A percentile compares a stretch with the other conserved stretches of the same genome.
Conservation (phyloP, 305 asterid genomes). For the Fraxinus nigra region DNA sequence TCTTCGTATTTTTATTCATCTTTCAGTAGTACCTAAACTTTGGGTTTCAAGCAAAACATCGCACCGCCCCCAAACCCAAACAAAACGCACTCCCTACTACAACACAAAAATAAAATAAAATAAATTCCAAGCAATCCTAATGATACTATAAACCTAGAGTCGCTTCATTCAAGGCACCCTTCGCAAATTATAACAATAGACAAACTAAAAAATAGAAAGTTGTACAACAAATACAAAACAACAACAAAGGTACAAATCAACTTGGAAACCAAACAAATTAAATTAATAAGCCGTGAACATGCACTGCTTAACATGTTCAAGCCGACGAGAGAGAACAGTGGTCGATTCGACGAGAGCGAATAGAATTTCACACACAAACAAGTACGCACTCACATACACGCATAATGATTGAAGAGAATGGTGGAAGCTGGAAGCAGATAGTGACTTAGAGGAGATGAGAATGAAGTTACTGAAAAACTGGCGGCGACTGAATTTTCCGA, state of each 20-base stretch:
- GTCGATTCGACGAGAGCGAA: neutral
- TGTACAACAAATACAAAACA: neutral
- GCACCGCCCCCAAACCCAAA: neutral
- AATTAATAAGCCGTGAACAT: neutral
- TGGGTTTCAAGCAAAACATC: neutral
- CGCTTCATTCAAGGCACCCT: neutral
- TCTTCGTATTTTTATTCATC: neutral
- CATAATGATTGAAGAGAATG: neutral
- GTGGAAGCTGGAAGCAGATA: neutral
- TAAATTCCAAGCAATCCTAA: neutral
- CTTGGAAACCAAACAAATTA: neutral
- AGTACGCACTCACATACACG: neutral
- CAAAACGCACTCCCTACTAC: neutral
- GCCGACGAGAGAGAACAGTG: neutral
- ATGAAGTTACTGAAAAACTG: neutral
- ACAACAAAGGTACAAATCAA: neutral
- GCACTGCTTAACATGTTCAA: neutral
- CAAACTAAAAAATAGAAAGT: neutral
- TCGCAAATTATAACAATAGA: neutral
- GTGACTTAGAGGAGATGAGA: neutral
- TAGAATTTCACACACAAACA: neutral
- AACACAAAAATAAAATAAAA: neutral
- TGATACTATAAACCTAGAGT: neutral
- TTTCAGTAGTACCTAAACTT: neutral
- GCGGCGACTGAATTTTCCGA: neutral